Evolutionary conservation across 73 alveolate genomes (phyloP).

Genomic region (Blepharisma japonicum): DNA sequence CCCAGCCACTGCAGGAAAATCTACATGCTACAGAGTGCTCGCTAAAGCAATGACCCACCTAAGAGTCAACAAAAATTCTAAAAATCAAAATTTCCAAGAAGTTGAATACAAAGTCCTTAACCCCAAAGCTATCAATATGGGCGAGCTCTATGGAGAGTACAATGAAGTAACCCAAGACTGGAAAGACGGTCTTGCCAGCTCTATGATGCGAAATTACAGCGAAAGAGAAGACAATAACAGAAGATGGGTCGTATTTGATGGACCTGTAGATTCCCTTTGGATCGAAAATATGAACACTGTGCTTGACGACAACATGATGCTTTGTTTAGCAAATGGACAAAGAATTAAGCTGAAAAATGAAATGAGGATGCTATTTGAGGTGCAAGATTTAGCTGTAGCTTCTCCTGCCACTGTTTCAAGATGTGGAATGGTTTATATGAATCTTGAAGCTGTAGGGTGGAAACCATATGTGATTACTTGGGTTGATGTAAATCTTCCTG

Average conservation of each 20-base stretch:
- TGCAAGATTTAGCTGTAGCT: slow-evolving; percentile 97
- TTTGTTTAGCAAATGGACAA: slow-evolving; percentile 99
- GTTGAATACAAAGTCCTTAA: slow-evolving; percentile 86
- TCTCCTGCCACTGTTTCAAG: slow-evolving; percentile 99
- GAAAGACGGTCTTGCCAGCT: slow-evolving; percentile 97
- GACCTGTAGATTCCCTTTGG: slow-evolving; percentile 99
- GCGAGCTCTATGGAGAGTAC: slow-evolving; percentile 98
- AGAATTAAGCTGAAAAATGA: slow-evolving; percentile 95
- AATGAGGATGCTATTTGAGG: slow-evolving; percentile 99
- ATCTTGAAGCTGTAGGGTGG: slow-evolving; percentile 94
- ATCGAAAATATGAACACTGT: slow-evolving; percentile 99
- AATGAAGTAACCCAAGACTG: slow-evolving; percentile 96
- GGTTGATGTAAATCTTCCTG: slow-evolving; percentile 96
- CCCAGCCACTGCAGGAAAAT: slow-evolving; percentile 97
- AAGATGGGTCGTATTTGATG: slow-evolving; percentile 99
- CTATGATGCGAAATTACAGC: slow-evolving; percentile 87
- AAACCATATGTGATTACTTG: slow-evolving; percentile 87
- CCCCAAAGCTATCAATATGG: slow-evolving; percentile 97
- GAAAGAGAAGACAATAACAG: slow-evolving; percentile 81
- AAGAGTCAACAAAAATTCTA: slow-evolving; percentile 50
- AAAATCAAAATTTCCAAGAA: slow-evolving; percentile 83
- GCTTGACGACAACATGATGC: slow-evolving; percentile 99
- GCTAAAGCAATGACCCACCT: slow-evolving; percentile 65
- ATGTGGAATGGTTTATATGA: slow-evolving; percentile 98
- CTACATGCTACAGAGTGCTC: slow-evolving; percentile 84